These are phyloP conservation scores for Exophiala viscosa DNA, from an alignment of 2,329 filamentous ascomycete genomes.

Conservation along the genomic window DNA sequence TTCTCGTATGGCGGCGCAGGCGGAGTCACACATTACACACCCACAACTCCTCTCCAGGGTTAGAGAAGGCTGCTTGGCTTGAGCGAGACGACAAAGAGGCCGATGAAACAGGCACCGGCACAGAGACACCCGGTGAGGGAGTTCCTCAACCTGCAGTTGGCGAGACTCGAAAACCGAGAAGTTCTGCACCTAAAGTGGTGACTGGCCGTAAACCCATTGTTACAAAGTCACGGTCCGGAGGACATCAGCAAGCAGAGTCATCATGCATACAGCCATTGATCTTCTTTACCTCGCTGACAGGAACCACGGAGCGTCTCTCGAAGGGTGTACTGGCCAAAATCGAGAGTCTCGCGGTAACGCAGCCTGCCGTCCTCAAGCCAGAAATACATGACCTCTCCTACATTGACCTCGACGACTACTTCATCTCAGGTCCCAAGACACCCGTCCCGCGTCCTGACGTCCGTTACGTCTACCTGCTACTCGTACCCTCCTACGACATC, in stretches of 20 bases:
- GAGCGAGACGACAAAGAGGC: not conserved
- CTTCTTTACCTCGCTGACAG: constrained; percentile 88
- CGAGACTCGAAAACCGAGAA: constrained; percentile 16
- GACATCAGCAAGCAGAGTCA: constrained; percentile 1
- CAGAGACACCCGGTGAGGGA: not conserved
- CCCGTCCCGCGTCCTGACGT: constrained; percentile 25
- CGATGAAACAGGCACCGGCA: not conserved
- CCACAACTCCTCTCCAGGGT: constrained; percentile 12
- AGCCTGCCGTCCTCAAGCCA: constrained; percentile 48
- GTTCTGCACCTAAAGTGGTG: constrained; percentile 21
- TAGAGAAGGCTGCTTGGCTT: constrained; percentile 22
- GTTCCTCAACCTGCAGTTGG: not conserved
- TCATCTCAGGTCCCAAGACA: constrained; percentile 63
- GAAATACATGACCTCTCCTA: constrained; percentile 75
- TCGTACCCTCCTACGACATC: constrained; percentile 91
- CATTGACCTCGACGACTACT: constrained; percentile 89
- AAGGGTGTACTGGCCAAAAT: constrained; percentile 59
- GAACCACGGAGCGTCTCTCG: constrained; percentile 72
- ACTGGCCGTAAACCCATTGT: constrained; percentile 24
- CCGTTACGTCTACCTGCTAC: constrained; percentile 68
- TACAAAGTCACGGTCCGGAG: constrained; percentile 1
- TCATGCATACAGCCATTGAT: constrained; percentile 62
- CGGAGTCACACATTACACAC: not conserved
- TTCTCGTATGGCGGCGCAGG: constrained; percentile 14
- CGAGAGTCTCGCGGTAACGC: constrained; percentile 33